Base-by-base conservation (phyloP, 148 eudicot genomes). In the Dianthus caryophyllus region DNA sequence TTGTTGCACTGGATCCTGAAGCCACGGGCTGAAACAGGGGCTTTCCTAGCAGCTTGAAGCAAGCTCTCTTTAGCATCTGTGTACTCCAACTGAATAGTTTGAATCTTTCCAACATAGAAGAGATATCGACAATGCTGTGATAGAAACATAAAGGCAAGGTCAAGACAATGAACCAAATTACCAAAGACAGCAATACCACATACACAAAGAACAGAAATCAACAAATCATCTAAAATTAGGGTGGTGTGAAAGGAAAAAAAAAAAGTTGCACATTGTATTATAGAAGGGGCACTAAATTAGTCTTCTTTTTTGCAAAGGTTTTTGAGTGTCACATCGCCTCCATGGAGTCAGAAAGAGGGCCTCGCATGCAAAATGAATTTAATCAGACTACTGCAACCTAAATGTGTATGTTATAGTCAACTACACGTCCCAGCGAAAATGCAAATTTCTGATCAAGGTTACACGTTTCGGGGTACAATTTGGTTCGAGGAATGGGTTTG, bases 31-130 rank as follows among this genome's bases (percentile, higher is more conserved):
- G 95, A 87, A 61, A 77, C 74, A 64, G 98, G 98, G 27, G 96
- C 98, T 73, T 93, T 93, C 59, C 96, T 81, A 66, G 98, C 96
- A 77, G 98, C 98, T 76, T 93, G 98, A 71, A 93, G 88, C 52
- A 93, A 87, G 68, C 88, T 85, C 72, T 93, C 98, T 71, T 90
- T 93, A 21, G 98, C 98, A 84, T 93, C 98, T 53, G 98, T 89
- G 70, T 93, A 93, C 72, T 93, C 98, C 74, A 93, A 73, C 73
- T 93, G 95, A 73, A 93, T 93, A 9, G 96, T 93, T 83, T 92
- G 90, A 54, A 93, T 93, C 86, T 90, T 93, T 71, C 96, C 98
- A 69, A 93, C 84, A 78, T 90, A 90, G 69, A 89, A 93, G 67
- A 93, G 95, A 76, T 90, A 90, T 25, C 97, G 85, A 55, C 92